Evolutionary conservation across 768 basidiomycete genomes (phyloP).

Genomic region (Asterophora lycoperdoides): DNA sequence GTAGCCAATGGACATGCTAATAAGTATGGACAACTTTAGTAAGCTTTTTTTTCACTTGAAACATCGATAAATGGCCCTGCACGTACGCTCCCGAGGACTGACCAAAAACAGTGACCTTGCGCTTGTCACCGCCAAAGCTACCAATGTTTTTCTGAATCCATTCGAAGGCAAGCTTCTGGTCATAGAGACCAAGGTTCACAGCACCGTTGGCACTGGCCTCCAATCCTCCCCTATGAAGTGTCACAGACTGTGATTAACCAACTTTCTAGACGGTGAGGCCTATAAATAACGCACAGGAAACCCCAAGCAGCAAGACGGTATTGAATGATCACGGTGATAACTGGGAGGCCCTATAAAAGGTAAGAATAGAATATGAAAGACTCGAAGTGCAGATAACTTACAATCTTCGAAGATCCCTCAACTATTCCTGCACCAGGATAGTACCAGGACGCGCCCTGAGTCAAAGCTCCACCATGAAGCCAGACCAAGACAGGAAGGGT

Average conservation of each 20-base stretch:
- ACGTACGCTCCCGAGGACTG: slow-evolving; percentile 51
- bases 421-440: slow-evolving; percentile 17
- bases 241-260: not conserved
- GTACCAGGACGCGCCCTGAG: slow-evolving; percentile 18
- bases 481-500: slow-evolving; percentile 19
- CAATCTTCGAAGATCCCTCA: slow-evolving; percentile 14
- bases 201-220: slow-evolving; percentile 33
- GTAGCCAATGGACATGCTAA: slow-evolving; percentile 30
- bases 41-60: not conserved
- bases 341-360: slow-evolving; percentile 9
- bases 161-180: slow-evolving; percentile 40
- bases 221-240: slow-evolving; percentile 9
- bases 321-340: slow-evolving; percentile 17
- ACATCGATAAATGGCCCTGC: slow-evolving; percentile 19
- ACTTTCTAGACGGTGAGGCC: not conserved
- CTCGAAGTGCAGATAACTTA: not conserved
- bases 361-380: not conserved
- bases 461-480: slow-evolving; percentile 19
- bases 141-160: slow-evolving; percentile 61
- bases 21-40: not conserved
- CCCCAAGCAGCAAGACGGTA: slow-evolving; percentile 19
- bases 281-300: slow-evolving; percentile 14
- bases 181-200: slow-evolving; percentile 44
- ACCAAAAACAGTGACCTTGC: slow-evolving; percentile 48
- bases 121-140: slow-evolving; percentile 41